Conservation (phyloP, 371 early-diverging fungal species). For the Mortierella sp. region DNA sequence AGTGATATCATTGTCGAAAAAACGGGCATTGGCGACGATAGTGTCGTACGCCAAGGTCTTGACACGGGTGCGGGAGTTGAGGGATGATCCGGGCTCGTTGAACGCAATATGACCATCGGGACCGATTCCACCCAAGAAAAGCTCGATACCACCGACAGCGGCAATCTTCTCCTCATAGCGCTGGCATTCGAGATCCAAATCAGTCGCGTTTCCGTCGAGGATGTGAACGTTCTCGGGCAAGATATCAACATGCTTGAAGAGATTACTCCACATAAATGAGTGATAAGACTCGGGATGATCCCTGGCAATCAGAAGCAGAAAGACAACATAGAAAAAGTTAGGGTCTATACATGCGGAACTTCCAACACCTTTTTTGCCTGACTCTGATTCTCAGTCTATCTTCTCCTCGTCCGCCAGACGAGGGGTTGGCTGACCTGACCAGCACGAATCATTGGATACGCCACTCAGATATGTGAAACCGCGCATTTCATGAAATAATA, state of each 20-base stretch:
- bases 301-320: conserved; percentile 21
- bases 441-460: no score
- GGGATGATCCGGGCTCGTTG: conserved; percentile 92
- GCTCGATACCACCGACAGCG: conserved; percentile 84
- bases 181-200: conserved; percentile 83
- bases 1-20: conserved; percentile 88
- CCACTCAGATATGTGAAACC: no score
- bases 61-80: conserved; percentile 86
- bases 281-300: conserved; percentile 89
- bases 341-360: background rate
- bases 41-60: conserved; percentile 94
- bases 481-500: no score
- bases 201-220: conserved; percentile 85
- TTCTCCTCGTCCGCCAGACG: no score
- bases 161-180: conserved; percentile 84
- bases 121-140: conserved; percentile 87
- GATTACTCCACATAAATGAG: conserved; percentile 88
- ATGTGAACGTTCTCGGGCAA: conserved; percentile 83
- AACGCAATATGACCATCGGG: conserved; percentile 95
- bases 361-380: no score
- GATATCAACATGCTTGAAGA: conserved; percentile 88
- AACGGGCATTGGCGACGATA: conserved; percentile 88
- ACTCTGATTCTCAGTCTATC: no score
- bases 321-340: background rate
- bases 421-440: no score